Conservation (phyloP, 2,329 filamentous ascomycete species). For the Phyllachora maydis region DNA sequence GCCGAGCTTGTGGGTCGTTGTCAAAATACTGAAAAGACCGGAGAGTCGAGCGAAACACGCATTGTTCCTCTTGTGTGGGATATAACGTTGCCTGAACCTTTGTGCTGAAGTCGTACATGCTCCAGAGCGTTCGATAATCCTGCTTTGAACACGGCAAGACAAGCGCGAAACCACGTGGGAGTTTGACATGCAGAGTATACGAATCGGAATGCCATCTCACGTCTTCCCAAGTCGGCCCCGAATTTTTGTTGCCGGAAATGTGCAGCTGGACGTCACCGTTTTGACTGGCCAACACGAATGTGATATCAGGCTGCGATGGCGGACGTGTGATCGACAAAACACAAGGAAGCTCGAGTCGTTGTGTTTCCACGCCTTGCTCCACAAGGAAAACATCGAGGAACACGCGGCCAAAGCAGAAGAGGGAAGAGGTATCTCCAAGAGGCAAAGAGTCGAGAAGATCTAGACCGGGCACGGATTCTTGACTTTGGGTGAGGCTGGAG, state of each 20-base stretch:
- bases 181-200: slow-evolving; percentile 41
- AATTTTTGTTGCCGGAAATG: slow-evolving; percentile 46
- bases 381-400: slow-evolving; percentile 55
- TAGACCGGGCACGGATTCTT: slow-evolving; percentile 22
- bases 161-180: slow-evolving; percentile 59
- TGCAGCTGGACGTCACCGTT: slow-evolving; percentile 55
- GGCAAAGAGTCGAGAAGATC: slow-evolving; percentile 50
- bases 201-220: slow-evolving; percentile 57
- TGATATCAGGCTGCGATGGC: slow-evolving; percentile 45
- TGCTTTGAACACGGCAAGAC: slow-evolving; percentile 49
- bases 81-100: slow-evolving; percentile 55
- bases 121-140: slow-evolving; percentile 65
- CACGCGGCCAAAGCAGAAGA: slow-evolving; percentile 65
- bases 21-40: slow-evolving; percentile 69
- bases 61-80: slow-evolving; percentile 45
- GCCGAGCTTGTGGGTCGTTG: slow-evolving; percentile 41
- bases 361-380: slow-evolving; percentile 48
- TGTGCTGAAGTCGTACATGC: slow-evolving; percentile 66
- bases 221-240: slow-evolving; percentile 61
- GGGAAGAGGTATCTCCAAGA: slow-evolving; percentile 49
- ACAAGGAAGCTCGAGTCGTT: slow-evolving; percentile 46
- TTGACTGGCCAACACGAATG: slow-evolving; percentile 61
- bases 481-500: slow-evolving; percentile 25
- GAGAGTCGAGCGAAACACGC: slow-evolving; percentile 48
- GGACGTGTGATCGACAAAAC: slow-evolving; percentile 57